Evolutionary conservation across 352 stramenopile genomes (phyloP), one percentile per base, ranked within the genome.

Genomic region (Globisporangium spinosum): DNA sequence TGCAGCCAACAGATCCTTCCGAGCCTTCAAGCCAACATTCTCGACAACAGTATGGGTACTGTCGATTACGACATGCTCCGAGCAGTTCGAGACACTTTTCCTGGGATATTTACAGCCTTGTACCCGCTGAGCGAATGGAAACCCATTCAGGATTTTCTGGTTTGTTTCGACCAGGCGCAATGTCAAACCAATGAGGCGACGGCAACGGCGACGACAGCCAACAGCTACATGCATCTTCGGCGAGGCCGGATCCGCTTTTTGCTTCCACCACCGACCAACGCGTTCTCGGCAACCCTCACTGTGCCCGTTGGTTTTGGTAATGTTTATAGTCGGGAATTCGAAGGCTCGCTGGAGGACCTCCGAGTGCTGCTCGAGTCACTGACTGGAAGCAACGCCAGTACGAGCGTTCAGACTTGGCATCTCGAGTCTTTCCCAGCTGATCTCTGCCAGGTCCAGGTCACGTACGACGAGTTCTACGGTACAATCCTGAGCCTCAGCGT

Each of bases 221-320:
- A 29, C 34, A 68, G 56, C 23, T 71, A 67, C 35, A 23, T 71
- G 27, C 66, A 59, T 1, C 59, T 71, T 2, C 66, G 67, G 20
- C 49, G 58, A 22, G 66, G 59, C 6, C 27, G 32, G 34, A 61
- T 62, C 5, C 40, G 20, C 2, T 49, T 68, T 8, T 43, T 25
- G 8, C n/a, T 62, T 20, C 35, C 58, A 8, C 5, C 38, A 43
- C 12, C 43, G 2, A 20, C 43, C 12, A 20, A 54, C n/a, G 13
- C 22, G 17, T 58, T 65, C 15, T 29, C 43, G 12, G 60, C 43
- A n/a, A 65, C 15, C 13, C 5, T 64, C 10, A 40, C 35, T 25
- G 29, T 17, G 60, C 32, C 40, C 15, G 40, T 32, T 20, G 43
- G 10, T 49, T 47, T 10, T 17, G 49, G 23, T 8, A 12, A 5